These are phyloP conservation scores for Dendrobium catenatum DNA, from an alignment of 106 monocot genomes.

Conservation along the genomic window DNA sequence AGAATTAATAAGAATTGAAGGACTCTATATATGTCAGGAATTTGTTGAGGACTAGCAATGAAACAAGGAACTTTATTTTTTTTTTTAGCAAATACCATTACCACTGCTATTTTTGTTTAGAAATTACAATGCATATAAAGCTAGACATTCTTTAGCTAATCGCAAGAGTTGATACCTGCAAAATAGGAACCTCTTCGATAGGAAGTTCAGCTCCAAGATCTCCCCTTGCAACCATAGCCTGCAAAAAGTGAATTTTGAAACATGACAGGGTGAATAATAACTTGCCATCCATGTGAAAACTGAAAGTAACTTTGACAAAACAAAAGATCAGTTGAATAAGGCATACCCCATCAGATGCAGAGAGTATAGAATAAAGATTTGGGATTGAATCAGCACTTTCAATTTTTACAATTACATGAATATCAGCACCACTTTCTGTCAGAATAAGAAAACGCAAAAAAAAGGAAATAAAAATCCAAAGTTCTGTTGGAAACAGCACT, in stretches of 20 bases:
- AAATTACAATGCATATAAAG: neutral
- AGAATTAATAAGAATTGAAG: too few relatives aligned
- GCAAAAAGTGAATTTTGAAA: conserved; percentile 10
- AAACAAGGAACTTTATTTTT: neutral
- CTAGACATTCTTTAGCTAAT: neutral
- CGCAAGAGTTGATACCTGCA: conserved; percentile 54
- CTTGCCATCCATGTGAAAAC: neutral
- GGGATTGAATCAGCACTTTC: conserved; percentile 99
- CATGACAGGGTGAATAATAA: neutral
- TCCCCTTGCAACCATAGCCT: conserved; percentile 99
- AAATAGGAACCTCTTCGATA: conserved; percentile 90
- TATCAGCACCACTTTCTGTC: conserved; percentile 76
- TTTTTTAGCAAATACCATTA: neutral
- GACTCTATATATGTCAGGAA: neutral
- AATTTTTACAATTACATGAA: conserved; percentile 97
- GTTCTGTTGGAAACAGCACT: neutral
- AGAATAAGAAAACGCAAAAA: neutral
- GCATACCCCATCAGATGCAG: conserved; percentile 97
- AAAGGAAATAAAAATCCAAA: neutral
- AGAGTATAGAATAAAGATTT: conserved; percentile 88
- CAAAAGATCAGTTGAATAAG: conserved; percentile 2
- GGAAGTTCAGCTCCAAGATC: conserved; percentile 99
- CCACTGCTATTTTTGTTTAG: neutral
- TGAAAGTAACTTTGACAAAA: neutral
- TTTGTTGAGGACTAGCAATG: neutral